phyloP scores from a whole-genome alignment of 2,329 filamentous ascomycete genomes.

The Cercospora nicotianae region DNA sequence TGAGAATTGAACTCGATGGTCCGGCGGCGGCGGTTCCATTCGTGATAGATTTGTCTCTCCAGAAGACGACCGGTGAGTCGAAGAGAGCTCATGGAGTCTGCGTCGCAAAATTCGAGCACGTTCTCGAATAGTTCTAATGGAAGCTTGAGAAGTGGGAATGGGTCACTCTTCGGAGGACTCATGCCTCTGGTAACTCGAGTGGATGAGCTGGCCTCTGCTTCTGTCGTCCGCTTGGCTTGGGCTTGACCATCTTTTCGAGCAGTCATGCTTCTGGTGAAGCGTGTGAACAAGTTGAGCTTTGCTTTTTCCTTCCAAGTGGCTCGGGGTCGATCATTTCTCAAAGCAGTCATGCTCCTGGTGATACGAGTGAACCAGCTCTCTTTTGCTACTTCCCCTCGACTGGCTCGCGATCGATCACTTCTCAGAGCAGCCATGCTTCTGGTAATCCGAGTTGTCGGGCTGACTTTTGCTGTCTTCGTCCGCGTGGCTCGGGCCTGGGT shows the following conservation, averaged over 20 bases:
- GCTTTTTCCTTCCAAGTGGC: too few species aligned
- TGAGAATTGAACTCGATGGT: neutral
- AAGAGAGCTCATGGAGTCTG: neutral
- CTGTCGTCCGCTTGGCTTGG: neutral
- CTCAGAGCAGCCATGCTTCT: too few species aligned
- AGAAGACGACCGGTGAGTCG: neutral
- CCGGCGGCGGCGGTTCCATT: neutral
- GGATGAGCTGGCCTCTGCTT: neutral
- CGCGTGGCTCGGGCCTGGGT: too few species aligned
- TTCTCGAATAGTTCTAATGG: neutral
- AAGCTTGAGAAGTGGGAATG: neutral
- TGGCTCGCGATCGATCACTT: too few species aligned
- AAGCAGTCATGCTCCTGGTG: too few species aligned
- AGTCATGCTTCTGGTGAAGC: too few species aligned
- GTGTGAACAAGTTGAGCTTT: too few species aligned
- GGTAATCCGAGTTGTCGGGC: too few species aligned
- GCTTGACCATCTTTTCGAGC: neutral
- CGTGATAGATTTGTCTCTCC: neutral
- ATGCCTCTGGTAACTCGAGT: neutral
- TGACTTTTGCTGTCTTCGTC: too few species aligned
- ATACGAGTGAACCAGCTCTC: too few species aligned
- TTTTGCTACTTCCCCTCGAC: too few species aligned
- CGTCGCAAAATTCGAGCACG: neutral
- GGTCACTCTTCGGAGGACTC: neutral
- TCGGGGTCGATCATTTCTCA: too few species aligned